Evolutionary conservation across 192 early-diverging fungal genomes (phyloP).

Genomic region (Gonapodya prolifera): DNA sequence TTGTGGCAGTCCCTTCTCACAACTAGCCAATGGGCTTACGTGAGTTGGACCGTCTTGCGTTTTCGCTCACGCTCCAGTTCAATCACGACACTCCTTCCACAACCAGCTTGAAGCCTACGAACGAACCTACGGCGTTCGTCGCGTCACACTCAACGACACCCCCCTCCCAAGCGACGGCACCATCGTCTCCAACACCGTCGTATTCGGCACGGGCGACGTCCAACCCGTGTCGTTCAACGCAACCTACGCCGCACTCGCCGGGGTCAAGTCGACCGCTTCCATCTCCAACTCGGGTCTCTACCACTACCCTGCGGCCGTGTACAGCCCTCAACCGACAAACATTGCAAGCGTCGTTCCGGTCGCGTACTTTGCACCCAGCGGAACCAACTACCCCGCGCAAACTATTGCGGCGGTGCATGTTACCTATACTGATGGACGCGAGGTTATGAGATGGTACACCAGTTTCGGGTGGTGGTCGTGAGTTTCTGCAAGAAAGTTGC

Average conservation of each 20-base stretch:
- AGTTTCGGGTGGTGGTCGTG: neutral
- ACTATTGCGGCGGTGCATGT: neutral
- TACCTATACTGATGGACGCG: neutral
- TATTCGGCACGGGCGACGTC: neutral
- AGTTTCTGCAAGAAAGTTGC: too few species aligned
- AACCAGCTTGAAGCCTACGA: neutral
- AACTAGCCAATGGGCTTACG: neutral
- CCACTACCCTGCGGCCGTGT: neutral
- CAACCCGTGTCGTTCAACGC: slow-evolving; percentile 1
- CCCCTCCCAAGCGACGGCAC: neutral
- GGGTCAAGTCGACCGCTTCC: neutral
- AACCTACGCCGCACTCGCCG: neutral
- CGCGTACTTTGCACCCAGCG: neutral
- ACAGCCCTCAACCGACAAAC: neutral
- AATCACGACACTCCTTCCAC: too few species aligned
- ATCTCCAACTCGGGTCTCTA: neutral
- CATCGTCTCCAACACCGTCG: neutral
- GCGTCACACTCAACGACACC: slow-evolving; percentile 5
- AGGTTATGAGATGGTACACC: neutral
- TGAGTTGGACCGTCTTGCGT: too few species aligned
- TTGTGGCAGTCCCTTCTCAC: neutral
- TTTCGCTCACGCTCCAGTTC: too few species aligned
- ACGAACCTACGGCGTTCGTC: neutral
- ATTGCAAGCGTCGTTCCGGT: neutral
- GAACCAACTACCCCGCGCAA: neutral